Evolutionary conservation across 352 stramenopile species (phyloP), one percentile per base, ranked within the genome.

Genomic region (Phytophthora syringae): DNA sequence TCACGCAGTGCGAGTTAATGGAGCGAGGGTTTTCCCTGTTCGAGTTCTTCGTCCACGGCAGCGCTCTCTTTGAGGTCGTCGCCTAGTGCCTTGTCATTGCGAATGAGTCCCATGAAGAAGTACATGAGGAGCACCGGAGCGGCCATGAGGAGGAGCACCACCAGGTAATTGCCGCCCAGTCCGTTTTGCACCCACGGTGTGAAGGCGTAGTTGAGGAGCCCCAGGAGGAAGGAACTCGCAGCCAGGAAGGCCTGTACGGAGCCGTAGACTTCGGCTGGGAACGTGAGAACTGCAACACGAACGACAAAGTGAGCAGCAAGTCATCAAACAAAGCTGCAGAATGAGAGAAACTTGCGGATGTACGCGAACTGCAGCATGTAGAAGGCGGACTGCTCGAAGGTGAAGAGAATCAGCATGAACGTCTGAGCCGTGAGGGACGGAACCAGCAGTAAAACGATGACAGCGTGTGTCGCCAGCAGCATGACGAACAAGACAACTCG

Each of bases 321-420:
- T n/a, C n/a, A 39, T 5, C 6, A 22, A 37, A 25, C 9, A 10
- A 24, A 13, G 21, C 24, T 24, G 16, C 20, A 44, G 7, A n/a
- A n/a, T 20, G 18, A 37, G 7, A 32, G 12, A 16, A 51, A 62
- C 43, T 43, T 45, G 56, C 51, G 51, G 60, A 82, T 73, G 59
- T 82, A 82, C 15, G 72, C 52, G 45, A 80, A 82, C 57, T 84
- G 73, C 27, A 82, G 67, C 53, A 65, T 72, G 53, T 80, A 82
- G 57, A 78, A 76, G 15, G 58, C 60, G 5, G 70, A 61, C 49
- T 82, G 70, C 16, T 74, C 72, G 25, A 84, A 70, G 5, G 60
- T 69, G 36, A 71, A 74, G 21, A 77, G 32, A 27, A 79, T 20
- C 1, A 84, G 67, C 42, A 71, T 61, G 32, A 83, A 55, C 15